Percentiles rank a stretch among this genome's conserved stretches.
phyloP scores from a whole-genome alignment of 2,329 filamentous ascomycete species.

The Ophiostoma himal-ulmi region DNA sequence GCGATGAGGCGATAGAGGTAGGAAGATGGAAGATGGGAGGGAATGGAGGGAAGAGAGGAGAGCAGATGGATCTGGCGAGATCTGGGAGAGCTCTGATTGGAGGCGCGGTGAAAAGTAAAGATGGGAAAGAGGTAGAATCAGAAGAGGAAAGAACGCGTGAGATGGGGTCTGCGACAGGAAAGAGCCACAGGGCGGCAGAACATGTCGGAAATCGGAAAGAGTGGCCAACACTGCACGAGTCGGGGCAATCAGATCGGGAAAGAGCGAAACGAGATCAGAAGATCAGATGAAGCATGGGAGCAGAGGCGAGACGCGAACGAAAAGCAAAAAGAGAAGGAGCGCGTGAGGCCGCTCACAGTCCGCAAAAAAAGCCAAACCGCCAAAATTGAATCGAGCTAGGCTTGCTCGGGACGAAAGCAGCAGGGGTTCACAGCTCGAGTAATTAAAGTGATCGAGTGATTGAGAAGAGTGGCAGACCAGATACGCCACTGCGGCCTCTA shows the following conservation, averaged over 20 bases:
- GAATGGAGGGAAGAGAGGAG: background rate
- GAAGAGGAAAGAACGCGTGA: background rate
- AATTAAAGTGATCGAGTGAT: background rate
- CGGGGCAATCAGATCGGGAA: background rate
- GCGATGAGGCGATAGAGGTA: background rate
- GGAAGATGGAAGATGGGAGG: background rate
- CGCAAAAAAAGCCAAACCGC: background rate
- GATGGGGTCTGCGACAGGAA: background rate
- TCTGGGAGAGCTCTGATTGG: background rate
- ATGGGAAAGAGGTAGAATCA: background rate
- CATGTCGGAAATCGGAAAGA: background rate
- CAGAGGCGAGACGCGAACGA: background rate
- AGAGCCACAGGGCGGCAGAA: background rate
- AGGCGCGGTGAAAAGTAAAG: background rate
- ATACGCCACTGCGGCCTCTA: background rate
- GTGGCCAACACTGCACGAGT: background rate
- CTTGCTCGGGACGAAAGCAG: background rate
- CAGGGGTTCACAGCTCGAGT: constrained; percentile 7
- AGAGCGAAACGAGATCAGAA: background rate
- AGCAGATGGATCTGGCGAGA: too few species aligned
- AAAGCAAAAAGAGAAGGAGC: background rate
- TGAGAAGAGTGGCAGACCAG: background rate
- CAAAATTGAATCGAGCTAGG: constrained; percentile 10
- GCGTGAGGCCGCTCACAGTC: constrained; percentile 9
- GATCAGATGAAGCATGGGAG: background rate